phyloP scores from a whole-genome alignment of 768 basidiomycete genomes.

The Suillus cothurnatus region DNA sequence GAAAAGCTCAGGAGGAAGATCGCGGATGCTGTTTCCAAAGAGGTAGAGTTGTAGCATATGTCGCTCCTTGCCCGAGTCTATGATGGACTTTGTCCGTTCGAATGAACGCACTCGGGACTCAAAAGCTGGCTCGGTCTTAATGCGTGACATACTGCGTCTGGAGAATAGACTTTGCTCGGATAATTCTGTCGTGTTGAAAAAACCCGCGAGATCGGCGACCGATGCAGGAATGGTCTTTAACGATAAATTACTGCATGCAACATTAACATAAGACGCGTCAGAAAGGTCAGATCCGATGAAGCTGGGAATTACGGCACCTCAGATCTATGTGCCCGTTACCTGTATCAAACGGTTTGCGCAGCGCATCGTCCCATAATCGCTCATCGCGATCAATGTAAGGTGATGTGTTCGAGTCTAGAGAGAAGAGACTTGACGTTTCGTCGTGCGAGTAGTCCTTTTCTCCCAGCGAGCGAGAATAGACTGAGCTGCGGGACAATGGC shows the following conservation, averaged over 20 bases:
- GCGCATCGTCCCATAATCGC: constrained; percentile 50
- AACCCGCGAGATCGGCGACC: constrained; percentile 47
- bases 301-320: constrained; percentile 42
- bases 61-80: constrained; percentile 41
- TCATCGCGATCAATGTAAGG: constrained; percentile 34
- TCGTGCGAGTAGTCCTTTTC: constrained; percentile 26
- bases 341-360: constrained; percentile 45
- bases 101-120: constrained; percentile 25
- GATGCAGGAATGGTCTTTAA: constrained; percentile 53
- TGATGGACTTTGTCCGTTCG: constrained; percentile 29
- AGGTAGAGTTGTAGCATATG: constrained; percentile 61
- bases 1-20: constrained; percentile 61
- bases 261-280: constrained; percentile 8
- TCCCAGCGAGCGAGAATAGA: constrained; percentile 25
- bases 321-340: constrained; percentile 54
- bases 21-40: constrained; percentile 51
- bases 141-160: constrained; percentile 34
- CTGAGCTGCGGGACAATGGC: constrained; percentile 12
- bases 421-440: constrained; percentile 9
- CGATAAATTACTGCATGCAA: constrained; percentile 33
- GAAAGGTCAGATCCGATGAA: not conserved
- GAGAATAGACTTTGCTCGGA: constrained; percentile 31
- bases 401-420: constrained; percentile 18
- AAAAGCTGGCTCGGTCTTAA: constrained; percentile 36
- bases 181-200: constrained; percentile 44